Conservation (phyloP, 164 flowering plant genomes). For the Tinospora cordifolia region DNA sequence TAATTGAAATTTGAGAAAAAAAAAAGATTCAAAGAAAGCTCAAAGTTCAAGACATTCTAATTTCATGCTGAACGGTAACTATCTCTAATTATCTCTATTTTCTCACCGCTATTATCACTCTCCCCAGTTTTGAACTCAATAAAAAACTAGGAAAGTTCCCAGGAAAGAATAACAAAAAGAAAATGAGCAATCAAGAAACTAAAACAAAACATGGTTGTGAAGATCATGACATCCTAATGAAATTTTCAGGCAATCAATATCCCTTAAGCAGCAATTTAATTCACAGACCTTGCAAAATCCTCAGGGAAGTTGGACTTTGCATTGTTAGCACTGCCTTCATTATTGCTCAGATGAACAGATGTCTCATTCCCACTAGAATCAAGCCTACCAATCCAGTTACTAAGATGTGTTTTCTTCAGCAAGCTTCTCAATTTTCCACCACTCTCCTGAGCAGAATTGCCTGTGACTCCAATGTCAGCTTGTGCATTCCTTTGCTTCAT, state of each 20-base stretch:
- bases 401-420: constrained; percentile 64
- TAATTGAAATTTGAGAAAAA: no score
- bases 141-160: not conserved
- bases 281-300: constrained; percentile 70
- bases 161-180: not conserved
- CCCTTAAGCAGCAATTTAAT: not conserved
- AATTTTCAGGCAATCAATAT: not conserved
- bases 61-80: not conserved
- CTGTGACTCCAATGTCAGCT: constrained; percentile 30
- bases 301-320: constrained; percentile 32
- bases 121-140: not conserved
- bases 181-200: not conserved
- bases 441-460: constrained; percentile 31
- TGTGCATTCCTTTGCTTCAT: constrained; percentile 27
- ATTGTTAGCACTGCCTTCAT: constrained; percentile 25
- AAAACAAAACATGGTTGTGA: no score
- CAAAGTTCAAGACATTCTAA: not conserved
- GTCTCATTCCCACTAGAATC: constrained; percentile 36
- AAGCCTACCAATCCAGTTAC: constrained; percentile 47
- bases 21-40: no score
- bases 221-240: not conserved
- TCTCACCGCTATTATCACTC: not conserved
- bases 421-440: constrained; percentile 64
- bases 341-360: constrained; percentile 18
- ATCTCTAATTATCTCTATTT: not conserved